Evolutionary conservation across 495 filamentous ascomycete species (phyloP).

Genomic region (Penicillium cinerascens): DNA sequence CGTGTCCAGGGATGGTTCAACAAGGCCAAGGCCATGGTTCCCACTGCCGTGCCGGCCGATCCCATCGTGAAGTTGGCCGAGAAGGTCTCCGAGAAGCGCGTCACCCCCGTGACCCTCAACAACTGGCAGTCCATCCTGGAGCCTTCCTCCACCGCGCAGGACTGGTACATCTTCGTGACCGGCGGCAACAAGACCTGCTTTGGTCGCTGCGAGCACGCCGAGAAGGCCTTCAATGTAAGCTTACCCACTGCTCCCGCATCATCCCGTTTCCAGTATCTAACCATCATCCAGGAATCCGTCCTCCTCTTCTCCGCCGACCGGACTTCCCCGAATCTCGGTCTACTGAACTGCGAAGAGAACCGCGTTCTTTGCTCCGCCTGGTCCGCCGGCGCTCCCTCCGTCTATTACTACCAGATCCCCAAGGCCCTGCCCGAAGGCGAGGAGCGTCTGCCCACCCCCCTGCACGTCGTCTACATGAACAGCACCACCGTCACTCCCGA

Average conservation of each 20-base stretch:
- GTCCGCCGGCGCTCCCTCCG: constrained; percentile 64
- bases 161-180: constrained; percentile 78
- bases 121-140: constrained; percentile 71
- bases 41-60: constrained; percentile 47
- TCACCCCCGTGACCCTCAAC: constrained; percentile 59
- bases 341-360: constrained; percentile 75
- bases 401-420: constrained; percentile 73
- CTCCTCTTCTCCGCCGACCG: constrained; percentile 62
- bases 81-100: constrained; percentile 53
- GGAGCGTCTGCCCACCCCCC: constrained; percentile 38
- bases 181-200: constrained; percentile 89
- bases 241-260: background rate
- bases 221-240: constrained; percentile 56
- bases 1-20: constrained; percentile 63
- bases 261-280: constrained; percentile 9
- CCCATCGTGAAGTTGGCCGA: constrained; percentile 51
- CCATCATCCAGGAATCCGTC: constrained; percentile 55
- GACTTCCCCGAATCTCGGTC: constrained; percentile 65
- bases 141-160: constrained; percentile 61
- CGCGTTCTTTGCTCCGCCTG: constrained; percentile 78
- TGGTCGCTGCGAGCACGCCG: constrained; percentile 53
- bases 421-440: constrained; percentile 46
- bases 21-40: constrained; percentile 57
- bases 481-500: constrained; percentile 60
- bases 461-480: constrained; percentile 61